Conservation (phyloP, 345 rosid genomes). For the Salix dunnii region DNA sequence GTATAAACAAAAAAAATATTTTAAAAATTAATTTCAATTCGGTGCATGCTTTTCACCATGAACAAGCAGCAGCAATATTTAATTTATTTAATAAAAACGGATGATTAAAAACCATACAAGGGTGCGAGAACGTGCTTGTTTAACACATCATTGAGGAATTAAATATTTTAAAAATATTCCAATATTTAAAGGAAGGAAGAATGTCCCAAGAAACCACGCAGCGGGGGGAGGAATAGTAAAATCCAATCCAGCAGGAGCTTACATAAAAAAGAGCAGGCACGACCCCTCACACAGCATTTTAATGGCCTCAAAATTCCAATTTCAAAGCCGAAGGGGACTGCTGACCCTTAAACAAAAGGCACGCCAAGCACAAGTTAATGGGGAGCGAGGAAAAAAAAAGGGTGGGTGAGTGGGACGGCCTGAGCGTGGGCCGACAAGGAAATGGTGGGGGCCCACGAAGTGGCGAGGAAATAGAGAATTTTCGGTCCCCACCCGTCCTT, state of each 20-base stretch:
- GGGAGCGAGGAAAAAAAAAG: conserved; percentile 20
- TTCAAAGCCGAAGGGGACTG: neutral
- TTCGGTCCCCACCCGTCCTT: neutral
- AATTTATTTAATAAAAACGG: neutral
- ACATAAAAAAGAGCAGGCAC: no score
- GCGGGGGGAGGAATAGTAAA: neutral
- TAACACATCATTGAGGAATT: neutral
- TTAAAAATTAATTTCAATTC: no score
- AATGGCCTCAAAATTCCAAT: no score
- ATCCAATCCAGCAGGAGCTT: neutral
- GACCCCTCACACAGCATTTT: no score
- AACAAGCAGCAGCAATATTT: no score
- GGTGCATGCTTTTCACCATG: no score
- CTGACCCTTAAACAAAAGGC: conserved; percentile 1
- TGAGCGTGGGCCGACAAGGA: conserved; percentile 48
- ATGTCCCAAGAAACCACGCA: neutral
- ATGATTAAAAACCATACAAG: neutral
- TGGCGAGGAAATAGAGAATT: conserved; percentile 36
- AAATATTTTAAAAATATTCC: neutral
- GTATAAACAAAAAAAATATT: no score
- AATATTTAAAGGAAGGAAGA: neutral
- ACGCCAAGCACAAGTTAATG: conserved; percentile 34
- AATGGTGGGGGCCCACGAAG: conserved; percentile 31
- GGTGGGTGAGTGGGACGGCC: conserved; percentile 24
- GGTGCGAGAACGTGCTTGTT: neutral